Evolutionary conservation across 495 filamentous ascomycete species (phyloP).

Genomic region (Penicillium flavigenum): DNA sequence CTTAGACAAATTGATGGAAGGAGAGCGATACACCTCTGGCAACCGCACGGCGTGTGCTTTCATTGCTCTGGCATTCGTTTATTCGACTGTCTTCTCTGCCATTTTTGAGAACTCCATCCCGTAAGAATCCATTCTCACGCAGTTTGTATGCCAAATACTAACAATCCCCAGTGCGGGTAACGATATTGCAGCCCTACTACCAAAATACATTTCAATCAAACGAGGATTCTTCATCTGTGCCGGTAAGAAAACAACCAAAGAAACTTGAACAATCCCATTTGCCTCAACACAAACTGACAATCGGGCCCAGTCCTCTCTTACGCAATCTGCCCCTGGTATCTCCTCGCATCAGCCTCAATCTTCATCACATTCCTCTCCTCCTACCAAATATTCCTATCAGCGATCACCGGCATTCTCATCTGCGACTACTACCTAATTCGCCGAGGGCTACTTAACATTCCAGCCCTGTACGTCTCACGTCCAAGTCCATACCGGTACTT

Average conservation of each 20-base stretch:
- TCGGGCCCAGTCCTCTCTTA: conserved; percentile 23
- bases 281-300: neutral
- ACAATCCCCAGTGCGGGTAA: conserved; percentile 25
- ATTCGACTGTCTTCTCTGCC: conserved; percentile 28
- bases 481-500: conserved; percentile 25
- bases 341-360: conserved; percentile 28
- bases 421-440: conserved; percentile 37
- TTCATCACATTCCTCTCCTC: conserved; percentile 37
- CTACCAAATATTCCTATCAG: conserved; percentile 36
- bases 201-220: conserved; percentile 32
- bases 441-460: conserved; percentile 29
- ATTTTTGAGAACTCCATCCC: conserved; percentile 36
- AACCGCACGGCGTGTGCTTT: conserved; percentile 27
- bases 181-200: conserved; percentile 33
- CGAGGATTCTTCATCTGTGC: conserved; percentile 35
- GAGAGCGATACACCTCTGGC: conserved; percentile 27
- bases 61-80: conserved; percentile 29
- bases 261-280: neutral
- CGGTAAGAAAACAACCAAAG: neutral
- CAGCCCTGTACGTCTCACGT: conserved; percentile 26
- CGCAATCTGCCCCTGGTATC: conserved; percentile 38
- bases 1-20: conserved; percentile 30
- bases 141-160: neutral
- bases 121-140: conserved; percentile 4
- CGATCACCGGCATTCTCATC: conserved; percentile 33